Evolutionary conservation across 164 flowering plant genomes (phyloP).

Genomic region (Pachysandra terminalis): DNA sequence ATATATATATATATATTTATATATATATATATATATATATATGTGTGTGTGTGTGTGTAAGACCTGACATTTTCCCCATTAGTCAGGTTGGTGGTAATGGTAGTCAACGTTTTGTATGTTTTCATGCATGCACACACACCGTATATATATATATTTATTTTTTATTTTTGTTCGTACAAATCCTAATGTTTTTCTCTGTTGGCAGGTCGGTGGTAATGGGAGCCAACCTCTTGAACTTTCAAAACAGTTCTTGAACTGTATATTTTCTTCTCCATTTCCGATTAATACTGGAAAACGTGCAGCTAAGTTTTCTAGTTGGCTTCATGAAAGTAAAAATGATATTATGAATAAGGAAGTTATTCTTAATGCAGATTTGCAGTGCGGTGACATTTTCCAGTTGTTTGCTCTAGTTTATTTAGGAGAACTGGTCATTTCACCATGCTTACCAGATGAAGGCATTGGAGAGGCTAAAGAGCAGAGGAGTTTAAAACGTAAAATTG

Average conservation of each 20-base stretch:
- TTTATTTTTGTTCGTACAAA: too few species aligned
- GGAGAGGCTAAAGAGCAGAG: slow-evolving; percentile 77
- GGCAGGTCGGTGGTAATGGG: slow-evolving; percentile 49
- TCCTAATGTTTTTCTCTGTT: not conserved
- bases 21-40: too few species aligned
- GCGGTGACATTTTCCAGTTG: slow-evolving; percentile 77
- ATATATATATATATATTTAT: too few species aligned
- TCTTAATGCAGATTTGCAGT: slow-evolving; percentile 63
- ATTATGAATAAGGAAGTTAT: slow-evolving; percentile 47
- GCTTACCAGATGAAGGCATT: slow-evolving; percentile 79
- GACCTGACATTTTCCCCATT: slow-evolving; percentile 5
- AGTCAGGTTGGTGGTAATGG: slow-evolving; percentile 51
- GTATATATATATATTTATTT: too few species aligned
- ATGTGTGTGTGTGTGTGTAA: too few species aligned
- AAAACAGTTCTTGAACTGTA: slow-evolving; percentile 57
- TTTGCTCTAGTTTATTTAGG: slow-evolving; percentile 70
- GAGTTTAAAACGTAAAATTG: slow-evolving; percentile 49
- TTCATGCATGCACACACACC: too few species aligned
- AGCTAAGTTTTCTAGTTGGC: slow-evolving; percentile 60
- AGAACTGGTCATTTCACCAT: slow-evolving; percentile 56
- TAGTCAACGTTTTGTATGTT: too few species aligned
- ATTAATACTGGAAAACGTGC: slow-evolving; percentile 71
- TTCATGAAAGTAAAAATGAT: slow-evolving; percentile 53
- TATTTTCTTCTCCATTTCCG: slow-evolving; percentile 75
- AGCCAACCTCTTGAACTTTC: slow-evolving; percentile 71